These are phyloP conservation scores for Glaciozyma martinii DNA, from an alignment of 768 basidiomycete genomes.

Conservation along the genomic window DNA sequence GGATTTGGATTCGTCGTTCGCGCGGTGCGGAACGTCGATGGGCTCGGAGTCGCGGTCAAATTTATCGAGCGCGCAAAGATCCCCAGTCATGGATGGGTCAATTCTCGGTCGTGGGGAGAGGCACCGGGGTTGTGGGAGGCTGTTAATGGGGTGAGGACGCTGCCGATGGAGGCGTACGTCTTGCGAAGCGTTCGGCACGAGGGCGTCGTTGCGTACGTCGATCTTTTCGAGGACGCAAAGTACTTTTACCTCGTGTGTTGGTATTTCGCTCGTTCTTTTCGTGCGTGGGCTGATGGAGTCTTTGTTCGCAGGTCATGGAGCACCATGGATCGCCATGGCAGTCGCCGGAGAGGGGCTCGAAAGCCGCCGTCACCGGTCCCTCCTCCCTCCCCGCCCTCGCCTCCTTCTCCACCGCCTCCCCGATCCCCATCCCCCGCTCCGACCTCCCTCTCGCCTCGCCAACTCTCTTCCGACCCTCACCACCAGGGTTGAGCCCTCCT, in stretches of 20 bases:
- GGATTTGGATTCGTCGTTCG: slow-evolving; percentile 95
- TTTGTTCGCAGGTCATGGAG: slow-evolving; percentile 44
- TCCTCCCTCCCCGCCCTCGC: slow-evolving; percentile 16
- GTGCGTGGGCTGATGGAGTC: not conserved
- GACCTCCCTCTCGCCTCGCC: not conserved
- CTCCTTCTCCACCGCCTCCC: slow-evolving; percentile 15
- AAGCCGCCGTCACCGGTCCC: not conserved
- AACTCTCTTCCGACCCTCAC: not conserved
- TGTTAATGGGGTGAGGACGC: slow-evolving; percentile 26
- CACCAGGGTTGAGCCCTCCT: not conserved
- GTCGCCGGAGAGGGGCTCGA: slow-evolving; percentile 10
- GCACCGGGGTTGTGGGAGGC: slow-evolving; percentile 18
- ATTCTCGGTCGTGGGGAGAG: slow-evolving; percentile 16
- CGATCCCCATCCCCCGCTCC: not conserved
- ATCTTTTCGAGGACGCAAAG: slow-evolving; percentile 68
- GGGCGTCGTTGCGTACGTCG: slow-evolving; percentile 72
- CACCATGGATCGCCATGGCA: slow-evolving; percentile 85
- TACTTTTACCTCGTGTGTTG: slow-evolving; percentile 77
- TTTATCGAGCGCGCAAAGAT: slow-evolving; percentile 57
- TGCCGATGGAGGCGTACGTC: slow-evolving; percentile 76
- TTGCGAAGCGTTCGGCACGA: slow-evolving; percentile 64
- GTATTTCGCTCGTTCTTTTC: not conserved
- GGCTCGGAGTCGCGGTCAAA: slow-evolving; percentile 78
- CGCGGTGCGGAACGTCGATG: slow-evolving; percentile 54
- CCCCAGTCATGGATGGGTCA: slow-evolving; percentile 36